Evolutionary conservation across 2,329 filamentous ascomycete species (phyloP).

Genomic region (Pyrenochaeta sp.): DNA sequence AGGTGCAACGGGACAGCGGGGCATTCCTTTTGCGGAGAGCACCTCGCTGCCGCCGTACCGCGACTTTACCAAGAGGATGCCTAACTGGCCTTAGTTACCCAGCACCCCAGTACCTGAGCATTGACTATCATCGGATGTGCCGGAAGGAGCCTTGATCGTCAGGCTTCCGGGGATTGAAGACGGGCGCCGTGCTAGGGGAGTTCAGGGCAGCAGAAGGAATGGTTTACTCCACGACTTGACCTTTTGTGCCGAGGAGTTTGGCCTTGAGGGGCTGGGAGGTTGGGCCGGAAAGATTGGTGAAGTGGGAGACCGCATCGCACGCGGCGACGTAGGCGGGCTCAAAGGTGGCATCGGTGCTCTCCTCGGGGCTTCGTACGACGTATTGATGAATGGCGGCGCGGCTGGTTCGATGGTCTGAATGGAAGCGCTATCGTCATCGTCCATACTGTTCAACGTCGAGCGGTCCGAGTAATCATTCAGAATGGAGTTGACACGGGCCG

Average conservation of each 20-base stretch:
- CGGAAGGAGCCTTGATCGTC: conserved; percentile 4
- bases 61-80: too few species aligned
- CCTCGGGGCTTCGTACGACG: conserved; percentile 22
- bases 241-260: conserved; percentile 17
- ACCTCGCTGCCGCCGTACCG: too few species aligned
- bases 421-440: conserved; percentile 40
- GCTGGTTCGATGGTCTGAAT: conserved; percentile 33
- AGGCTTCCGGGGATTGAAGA: neutral
- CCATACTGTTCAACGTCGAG: conserved; percentile 37
- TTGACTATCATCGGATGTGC: too few species aligned
- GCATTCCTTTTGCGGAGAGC: too few species aligned
- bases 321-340: conserved; percentile 20
- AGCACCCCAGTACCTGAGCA: conserved; percentile 7
- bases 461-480: conserved; percentile 41
- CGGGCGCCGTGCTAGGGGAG: neutral
- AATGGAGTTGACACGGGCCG: conserved; percentile 37
- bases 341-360: conserved; percentile 24
- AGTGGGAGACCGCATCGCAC: conserved; percentile 11
- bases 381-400: conserved; percentile 15
- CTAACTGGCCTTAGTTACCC: conserved; percentile 15
- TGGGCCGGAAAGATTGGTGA: conserved; percentile 14
- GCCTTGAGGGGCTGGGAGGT: conserved; percentile 24
- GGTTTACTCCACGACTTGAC: conserved; percentile 42
- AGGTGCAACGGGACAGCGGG: neutral
- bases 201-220: conserved; percentile 39